A percentile compares a stretch with the other conserved stretches of the same genome.
Conservation (phyloP, 345 rosid species). For the Gynandropsis gynandra region DNA sequence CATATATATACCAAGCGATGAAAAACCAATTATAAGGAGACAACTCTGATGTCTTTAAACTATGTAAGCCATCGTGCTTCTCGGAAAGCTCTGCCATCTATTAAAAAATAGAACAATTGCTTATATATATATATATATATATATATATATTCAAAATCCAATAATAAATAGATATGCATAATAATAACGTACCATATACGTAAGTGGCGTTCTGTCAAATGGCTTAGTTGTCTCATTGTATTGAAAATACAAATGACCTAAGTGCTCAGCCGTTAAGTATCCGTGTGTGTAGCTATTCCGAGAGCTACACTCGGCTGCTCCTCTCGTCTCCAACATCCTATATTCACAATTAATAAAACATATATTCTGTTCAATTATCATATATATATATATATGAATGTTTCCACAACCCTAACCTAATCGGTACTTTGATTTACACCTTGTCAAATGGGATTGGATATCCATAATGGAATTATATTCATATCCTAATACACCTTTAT, state of each 20-base stretch:
- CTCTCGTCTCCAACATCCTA: slow-evolving; percentile 10
- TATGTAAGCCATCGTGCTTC: slow-evolving; percentile 12
- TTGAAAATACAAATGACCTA: slow-evolving; percentile 15
- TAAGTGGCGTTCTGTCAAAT: neutral
- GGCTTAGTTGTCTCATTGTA: slow-evolving; percentile 1
- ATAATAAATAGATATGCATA: slow-evolving; percentile 1
- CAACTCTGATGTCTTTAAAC: slow-evolving; percentile 15
- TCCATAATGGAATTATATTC: no score
- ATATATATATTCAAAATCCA: neutral
- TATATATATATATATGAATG: no score
- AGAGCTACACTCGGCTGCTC: neutral
- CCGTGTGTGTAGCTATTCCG: neutral
- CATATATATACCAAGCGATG: slow-evolving; percentile 22
- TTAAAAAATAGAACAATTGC: neutral
- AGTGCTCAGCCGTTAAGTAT: neutral
- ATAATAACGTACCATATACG: neutral
- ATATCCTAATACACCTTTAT: no score
- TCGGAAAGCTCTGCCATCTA: slow-evolving; percentile 8
- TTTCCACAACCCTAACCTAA: no score
- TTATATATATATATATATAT: no score
- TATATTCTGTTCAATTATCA: no score
- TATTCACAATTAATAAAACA: slow-evolving; percentile 11
- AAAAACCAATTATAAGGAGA: slow-evolving; percentile 21
- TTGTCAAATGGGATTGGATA: no score
- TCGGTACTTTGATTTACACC: no score